Evolutionary conservation across 116 monocot species (phyloP), one percentile per base, ranked within the genome.

Genomic region (Posidonia oceanica): DNA sequence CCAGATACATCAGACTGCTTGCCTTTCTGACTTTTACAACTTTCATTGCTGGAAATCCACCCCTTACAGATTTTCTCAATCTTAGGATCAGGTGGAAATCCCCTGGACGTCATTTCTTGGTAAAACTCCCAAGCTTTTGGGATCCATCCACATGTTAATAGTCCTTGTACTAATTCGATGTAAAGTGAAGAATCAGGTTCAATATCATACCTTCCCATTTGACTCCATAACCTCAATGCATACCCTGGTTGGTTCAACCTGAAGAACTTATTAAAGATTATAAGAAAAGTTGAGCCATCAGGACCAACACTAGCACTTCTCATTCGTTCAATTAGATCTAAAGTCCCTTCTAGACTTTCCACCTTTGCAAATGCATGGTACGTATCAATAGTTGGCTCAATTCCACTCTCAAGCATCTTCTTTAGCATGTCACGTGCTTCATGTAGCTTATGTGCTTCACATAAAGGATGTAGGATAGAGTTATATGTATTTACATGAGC

Each of bases 101-200:
- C 89, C 44, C 66, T 87, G 0, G 66, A 75, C 75, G 72, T 87
- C 96, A 96, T 96, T 80, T 88, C 91, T 67, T 78, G 39, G 61
- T 88, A 82, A 65, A 86, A 77, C n/a, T 86, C 84, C 72, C 79
- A 64, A 22, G 86, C 96, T 77, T 91, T 91, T 58, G 71, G 72
- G 54, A 81, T 79, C 85, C 89, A 89, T 64, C 87, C 87, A 68
- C 78, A 75, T 41, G 63, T 71, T 44, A 64, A 71, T 83, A 96
- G 77, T 10, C 96, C 89, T 74, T 80, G 63, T 39, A 91, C 79
- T 42, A 91, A 3, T 69, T 73, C 66, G 4, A 75, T 65, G 64
- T 88, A 95, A 61, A 86, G 94, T 41, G 71, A 54, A 67, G 62
- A 54, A 11, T 83, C 67, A 4, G 86, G 86, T 52, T 64, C 52